Evolutionary conservation across 805 yeast species (phyloP).

Genomic region (Cyberlindnera sargentensis): DNA sequence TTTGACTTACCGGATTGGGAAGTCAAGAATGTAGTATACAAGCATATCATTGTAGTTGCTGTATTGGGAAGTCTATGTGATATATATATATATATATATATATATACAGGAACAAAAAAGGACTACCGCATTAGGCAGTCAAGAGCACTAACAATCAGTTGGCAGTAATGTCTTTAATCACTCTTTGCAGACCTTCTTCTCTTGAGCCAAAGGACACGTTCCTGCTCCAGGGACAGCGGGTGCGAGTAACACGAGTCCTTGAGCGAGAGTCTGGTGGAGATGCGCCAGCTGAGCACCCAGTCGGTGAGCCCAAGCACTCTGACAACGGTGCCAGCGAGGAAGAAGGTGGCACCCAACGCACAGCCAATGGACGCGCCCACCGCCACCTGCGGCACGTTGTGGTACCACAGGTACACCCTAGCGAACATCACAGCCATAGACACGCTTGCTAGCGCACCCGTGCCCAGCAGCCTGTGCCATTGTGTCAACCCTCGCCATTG

Average conservation of each 20-base stretch:
- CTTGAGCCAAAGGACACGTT: constrained; percentile 29
- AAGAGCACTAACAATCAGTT: neutral
- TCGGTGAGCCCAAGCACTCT: constrained; percentile 65
- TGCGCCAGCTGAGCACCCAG: constrained; percentile 54
- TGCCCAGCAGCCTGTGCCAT: constrained; percentile 25
- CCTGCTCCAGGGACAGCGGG: constrained; percentile 41
- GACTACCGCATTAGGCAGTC: neutral
- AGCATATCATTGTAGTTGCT: neutral
- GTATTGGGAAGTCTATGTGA: neutral
- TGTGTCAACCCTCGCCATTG: constrained; percentile 34
- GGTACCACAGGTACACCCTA: constrained; percentile 74
- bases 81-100: too few relatives aligned
- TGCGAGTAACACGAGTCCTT: constrained; percentile 54
- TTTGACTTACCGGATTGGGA: neutral
- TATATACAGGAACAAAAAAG: neutral
- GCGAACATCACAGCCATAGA: constrained; percentile 51
- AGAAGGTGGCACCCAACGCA: constrained; percentile 52
- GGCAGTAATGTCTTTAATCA: neutral
- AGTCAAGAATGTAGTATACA: neutral
- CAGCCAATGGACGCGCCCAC: constrained; percentile 67
- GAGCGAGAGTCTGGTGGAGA: constrained; percentile 43
- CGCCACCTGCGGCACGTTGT: constrained; percentile 61
- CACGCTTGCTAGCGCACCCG: constrained; percentile 22
- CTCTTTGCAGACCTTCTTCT: constrained; percentile 21
- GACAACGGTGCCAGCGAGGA: constrained; percentile 40